Percentiles rank a stretch among this genome's conserved stretches.
Evolutionary conservation across 78 protist genomes (phyloP).

Genomic region (Anaeramoeba ignava): DNA sequence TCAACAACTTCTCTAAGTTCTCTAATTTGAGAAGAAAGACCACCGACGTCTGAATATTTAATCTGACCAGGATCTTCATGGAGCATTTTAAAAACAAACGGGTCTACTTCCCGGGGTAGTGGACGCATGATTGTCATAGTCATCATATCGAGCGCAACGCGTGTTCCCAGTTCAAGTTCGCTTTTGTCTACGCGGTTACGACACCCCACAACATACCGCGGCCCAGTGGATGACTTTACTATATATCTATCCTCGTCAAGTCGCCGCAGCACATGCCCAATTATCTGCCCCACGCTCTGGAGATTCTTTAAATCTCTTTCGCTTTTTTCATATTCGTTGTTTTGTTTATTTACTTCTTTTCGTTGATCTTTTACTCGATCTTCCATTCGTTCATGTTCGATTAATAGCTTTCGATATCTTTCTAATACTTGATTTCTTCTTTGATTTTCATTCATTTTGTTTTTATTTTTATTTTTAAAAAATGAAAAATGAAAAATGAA

Average conservation of each 20-base stretch:
- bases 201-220: slow-evolving; percentile 96
- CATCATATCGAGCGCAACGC: slow-evolving; percentile 98
- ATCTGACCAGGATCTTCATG: slow-evolving; percentile 73
- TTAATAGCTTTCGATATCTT: no score
- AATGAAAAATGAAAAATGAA: no score
- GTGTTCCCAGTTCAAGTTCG: slow-evolving; percentile 72
- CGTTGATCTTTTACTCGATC: no score
- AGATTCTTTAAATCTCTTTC: slow-evolving; percentile 89
- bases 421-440: no score
- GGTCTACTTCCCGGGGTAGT: slow-evolving; percentile 94
- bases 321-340: no score
- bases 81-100: slow-evolving; percentile 93
- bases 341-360: no score
- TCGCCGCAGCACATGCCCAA: slow-evolving; percentile 94
- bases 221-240: slow-evolving; percentile 90
- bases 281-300: slow-evolving; percentile 92
- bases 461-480: no score
- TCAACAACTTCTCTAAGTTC: slow-evolving; percentile 95
- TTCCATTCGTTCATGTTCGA: no score
- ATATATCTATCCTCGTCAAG: slow-evolving; percentile 82
- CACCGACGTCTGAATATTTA: slow-evolving; percentile 75
- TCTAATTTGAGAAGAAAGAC: slow-evolving; percentile 85
- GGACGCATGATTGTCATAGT: slow-evolving; percentile 96
- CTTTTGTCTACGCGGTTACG: slow-evolving; percentile 49
- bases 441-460: no score